A percentile compares a stretch with the other conserved stretches of the same genome.
Conservation (phyloP, 768 basidiomycete genomes). For the Sistotremastrum niveocremeum region DNA sequence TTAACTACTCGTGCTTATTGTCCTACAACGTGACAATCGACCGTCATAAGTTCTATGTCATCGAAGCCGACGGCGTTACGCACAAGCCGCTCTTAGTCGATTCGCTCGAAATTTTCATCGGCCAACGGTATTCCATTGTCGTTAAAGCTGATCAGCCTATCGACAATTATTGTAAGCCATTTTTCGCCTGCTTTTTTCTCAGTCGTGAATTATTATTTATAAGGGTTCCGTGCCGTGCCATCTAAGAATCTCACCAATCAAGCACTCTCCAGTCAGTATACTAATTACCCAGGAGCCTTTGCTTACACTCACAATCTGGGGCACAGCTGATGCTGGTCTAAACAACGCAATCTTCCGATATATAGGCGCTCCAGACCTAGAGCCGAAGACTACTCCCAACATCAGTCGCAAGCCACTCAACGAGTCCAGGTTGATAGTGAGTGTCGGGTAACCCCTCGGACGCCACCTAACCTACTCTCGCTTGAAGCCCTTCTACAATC, state of each 20-base stretch:
- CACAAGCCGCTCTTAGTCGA: slow-evolving; percentile 25
- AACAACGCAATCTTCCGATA: slow-evolving; percentile 36
- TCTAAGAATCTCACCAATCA: too few relatives aligned
- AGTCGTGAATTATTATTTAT: too few relatives aligned
- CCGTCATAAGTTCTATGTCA: slow-evolving; percentile 27
- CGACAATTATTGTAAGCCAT: slow-evolving; percentile 25
- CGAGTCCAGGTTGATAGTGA: too few relatives aligned
- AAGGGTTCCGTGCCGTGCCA: too few relatives aligned
- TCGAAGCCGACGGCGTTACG: slow-evolving; percentile 28
- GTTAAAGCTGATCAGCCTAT: slow-evolving; percentile 19
- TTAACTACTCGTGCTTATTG: too few relatives aligned
- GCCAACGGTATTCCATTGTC: slow-evolving; percentile 40
- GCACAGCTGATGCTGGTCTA: slow-evolving; percentile 8
- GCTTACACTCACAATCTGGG: too few relatives aligned
- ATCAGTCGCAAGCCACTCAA: too few relatives aligned
- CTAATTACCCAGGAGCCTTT: too few relatives aligned
- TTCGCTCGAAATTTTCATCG: slow-evolving; percentile 27
- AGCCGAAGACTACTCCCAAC: slow-evolving; percentile 19
- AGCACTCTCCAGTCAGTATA: too few relatives aligned
- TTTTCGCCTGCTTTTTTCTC: too few relatives aligned
- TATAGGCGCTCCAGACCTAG: slow-evolving; percentile 21
- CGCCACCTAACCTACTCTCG: slow-evolving; percentile 8
- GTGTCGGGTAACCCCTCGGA: neutral
- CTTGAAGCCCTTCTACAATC: slow-evolving; percentile 4
- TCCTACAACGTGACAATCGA: slow-evolving; percentile 25